Evolutionary conservation across 2,329 filamentous ascomycete species (phyloP).

Genomic region (Botrytis tulipae): DNA sequence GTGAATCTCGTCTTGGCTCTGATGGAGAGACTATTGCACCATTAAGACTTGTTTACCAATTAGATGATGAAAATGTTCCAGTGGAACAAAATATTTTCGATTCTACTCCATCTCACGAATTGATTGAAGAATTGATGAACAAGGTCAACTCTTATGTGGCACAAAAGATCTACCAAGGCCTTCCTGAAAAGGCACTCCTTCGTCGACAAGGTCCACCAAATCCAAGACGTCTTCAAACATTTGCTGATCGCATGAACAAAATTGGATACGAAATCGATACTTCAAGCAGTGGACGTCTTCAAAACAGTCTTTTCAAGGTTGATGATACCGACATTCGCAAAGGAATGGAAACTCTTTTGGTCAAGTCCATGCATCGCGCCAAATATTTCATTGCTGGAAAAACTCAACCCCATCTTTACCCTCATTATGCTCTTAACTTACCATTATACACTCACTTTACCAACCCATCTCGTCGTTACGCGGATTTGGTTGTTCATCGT

Average conservation of each 20-base stretch:
- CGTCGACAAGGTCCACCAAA: conserved; percentile 85
- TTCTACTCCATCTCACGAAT: conserved; percentile 81
- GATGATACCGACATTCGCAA: conserved; percentile 86
- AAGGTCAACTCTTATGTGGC: conserved; percentile 90
- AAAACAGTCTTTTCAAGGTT: conserved; percentile 93
- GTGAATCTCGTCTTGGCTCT: conserved; percentile 79
- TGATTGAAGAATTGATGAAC: conserved; percentile 92
- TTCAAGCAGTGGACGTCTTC: conserved; percentile 82
- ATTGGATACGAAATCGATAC: conserved; percentile 89
- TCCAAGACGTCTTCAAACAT: conserved; percentile 81
- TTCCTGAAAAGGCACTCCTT: conserved; percentile 90
- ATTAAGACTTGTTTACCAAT: conserved; percentile 84
- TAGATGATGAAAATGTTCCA: conserved; percentile 97
- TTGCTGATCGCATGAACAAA: conserved; percentile 88
- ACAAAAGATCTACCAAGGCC: conserved; percentile 71
- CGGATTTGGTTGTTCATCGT: conserved; percentile 91
- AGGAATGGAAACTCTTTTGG: conserved; percentile 93
- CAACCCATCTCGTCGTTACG: conserved; percentile 89
- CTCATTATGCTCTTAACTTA: conserved; percentile 89
- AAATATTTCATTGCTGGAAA: conserved; percentile 91
- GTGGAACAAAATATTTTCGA: conserved; percentile 97
- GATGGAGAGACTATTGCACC: conserved; percentile 77
- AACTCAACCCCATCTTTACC: conserved; percentile 71
- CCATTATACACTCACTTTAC: conserved; percentile 98
- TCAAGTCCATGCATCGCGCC: conserved; percentile 94